These are phyloP conservation scores for Petunia axillaris DNA, from an alignment of 257 asterid species.

Conservation along the genomic window DNA sequence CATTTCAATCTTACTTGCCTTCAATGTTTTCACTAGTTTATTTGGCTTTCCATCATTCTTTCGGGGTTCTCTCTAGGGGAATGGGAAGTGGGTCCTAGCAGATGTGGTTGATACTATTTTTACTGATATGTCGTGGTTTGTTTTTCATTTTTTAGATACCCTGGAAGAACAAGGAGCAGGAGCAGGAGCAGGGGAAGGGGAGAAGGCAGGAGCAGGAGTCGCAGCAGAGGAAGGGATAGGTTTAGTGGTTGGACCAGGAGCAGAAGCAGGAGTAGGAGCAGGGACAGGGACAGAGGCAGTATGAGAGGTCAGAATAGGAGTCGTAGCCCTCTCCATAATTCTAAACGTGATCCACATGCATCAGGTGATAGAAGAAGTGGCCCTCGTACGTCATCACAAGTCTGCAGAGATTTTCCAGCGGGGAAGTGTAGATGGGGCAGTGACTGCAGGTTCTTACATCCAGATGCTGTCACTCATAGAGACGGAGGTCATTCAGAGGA, in stretches of 20 bases:
- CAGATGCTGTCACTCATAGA: conserved; percentile 39
- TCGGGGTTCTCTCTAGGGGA: background rate
- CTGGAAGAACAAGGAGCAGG: conserved; percentile 18
- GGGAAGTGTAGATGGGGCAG: conserved; percentile 82
- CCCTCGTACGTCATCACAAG: conserved; percentile 58
- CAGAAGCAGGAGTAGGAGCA: conserved; percentile 50
- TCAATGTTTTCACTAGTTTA: background rate
- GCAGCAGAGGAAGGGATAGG: conserved; percentile 21
- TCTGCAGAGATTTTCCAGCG: conserved; percentile 62
- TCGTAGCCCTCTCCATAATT: conserved; percentile 60
- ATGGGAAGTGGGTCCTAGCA: background rate
- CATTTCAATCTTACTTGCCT: conserved; percentile 18
- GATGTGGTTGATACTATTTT: background rate
- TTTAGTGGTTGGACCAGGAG: background rate
- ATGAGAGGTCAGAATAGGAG: conserved; percentile 51
- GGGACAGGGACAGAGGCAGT: conserved; percentile 49
- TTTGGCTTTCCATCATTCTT: conserved; percentile 16
- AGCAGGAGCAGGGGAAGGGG: conserved; percentile 40
- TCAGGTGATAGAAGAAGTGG: conserved; percentile 61
- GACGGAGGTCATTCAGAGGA: conserved; percentile 45
- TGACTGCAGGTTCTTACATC: conserved; percentile 74
- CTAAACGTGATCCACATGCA: conserved; percentile 53
- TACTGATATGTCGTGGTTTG: conserved; percentile 16
- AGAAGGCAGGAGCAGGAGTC: conserved; percentile 45
- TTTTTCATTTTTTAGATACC: conserved; percentile 45